Base-by-base conservation (phyloP, 2,329 filamentous ascomycete species). In the Diaporthe ampelina region DNA sequence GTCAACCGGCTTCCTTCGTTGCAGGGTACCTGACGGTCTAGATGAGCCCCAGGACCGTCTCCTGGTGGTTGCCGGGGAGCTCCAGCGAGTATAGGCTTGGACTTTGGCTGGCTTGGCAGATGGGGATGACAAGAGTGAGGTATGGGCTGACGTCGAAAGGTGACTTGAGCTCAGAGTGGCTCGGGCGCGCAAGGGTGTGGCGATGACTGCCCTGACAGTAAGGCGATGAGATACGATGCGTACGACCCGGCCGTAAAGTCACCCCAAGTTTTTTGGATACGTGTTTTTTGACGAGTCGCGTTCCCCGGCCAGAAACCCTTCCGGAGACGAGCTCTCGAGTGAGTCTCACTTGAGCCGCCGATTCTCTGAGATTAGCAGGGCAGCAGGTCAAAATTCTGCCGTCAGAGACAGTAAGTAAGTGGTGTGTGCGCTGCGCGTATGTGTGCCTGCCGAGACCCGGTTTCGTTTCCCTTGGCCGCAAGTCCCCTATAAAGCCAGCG, bases 121-220 rank as follows among this genome's bases (percentile, higher is more conserved):
- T 37, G 29, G 45, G 58, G 26, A 74, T 74, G 74, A 74, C 54
- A 70, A 54, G 54, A 70, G 37, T 35, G 50, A 40, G 26, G 10
- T 59, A 50, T 74, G 74, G 74, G 65, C 65, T 75, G 74, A 74
- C 57, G 71, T 69, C 72, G 72, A 73, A 73, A 48, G 72, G 72
- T 73, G 72, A 57, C 54, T 54, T 56, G 63, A 61, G 54, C 54
- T 50, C 40, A 56, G 37, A 70, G 68, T 61, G 72, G 59, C 58
- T 43, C 58, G 70, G 58, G 58, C 58, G 35, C 52, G 43, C 70
- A 61, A 43, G 50, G 58, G 57, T 56, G 48, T 67, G 40, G 57
- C 32, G 35, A 54, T 43, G 56, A 54, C 72, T 74, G 72, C 54
- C 26, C 56, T 70, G 72, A 70, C 48, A 40, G 50, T 56, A 61